Percentiles rank a stretch among this genome's conserved stretches.
Conservation (phyloP, 371 early-diverging fungal genomes). For the Circinella minor region DNA sequence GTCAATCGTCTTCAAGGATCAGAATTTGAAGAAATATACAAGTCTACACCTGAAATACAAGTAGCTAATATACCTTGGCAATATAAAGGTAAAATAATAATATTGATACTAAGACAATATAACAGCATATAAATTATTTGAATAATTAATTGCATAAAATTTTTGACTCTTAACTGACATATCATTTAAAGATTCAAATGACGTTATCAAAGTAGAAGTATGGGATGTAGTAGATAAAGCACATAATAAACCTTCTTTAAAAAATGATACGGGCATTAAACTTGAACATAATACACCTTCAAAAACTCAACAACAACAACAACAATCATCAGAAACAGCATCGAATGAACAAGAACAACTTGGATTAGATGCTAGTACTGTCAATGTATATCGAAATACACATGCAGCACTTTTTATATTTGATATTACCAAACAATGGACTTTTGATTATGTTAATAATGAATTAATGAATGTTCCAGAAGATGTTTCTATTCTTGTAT, state of each 20-base stretch:
- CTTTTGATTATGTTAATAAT: slow-evolving; percentile 63
- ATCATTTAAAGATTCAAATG: slow-evolving; percentile 47
- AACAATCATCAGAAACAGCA: neutral
- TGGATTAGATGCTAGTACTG: slow-evolving; percentile 67
- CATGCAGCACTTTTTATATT: slow-evolving; percentile 65
- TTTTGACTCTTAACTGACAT: neutral
- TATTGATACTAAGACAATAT: neutral
- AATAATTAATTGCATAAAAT: neutral
- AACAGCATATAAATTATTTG: neutral
- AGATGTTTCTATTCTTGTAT: slow-evolving; percentile 57
- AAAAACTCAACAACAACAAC: slow-evolving; percentile 12
- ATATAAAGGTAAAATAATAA: slow-evolving; percentile 51
- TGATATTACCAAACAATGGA: slow-evolving; percentile 69
- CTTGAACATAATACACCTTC: slow-evolving; percentile 38
- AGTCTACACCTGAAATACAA: slow-evolving; percentile 66
- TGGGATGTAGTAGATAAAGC: slow-evolving; percentile 76
- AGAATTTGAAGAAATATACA: slow-evolving; percentile 54
- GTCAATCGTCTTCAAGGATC: slow-evolving; percentile 65
- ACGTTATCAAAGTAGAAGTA: slow-evolving; percentile 71
- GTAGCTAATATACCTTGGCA: slow-evolving; percentile 74
- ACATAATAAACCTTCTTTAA: slow-evolving; percentile 33
- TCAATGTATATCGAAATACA: slow-evolving; percentile 69
- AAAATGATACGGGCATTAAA: slow-evolving; percentile 39
- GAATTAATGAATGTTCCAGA: slow-evolving; percentile 58
- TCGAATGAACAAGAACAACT: slow-evolving; percentile 19